Conservation (phyloP, 352 stramenopile genomes). For the Globisporangium sylvaticum region DNA sequence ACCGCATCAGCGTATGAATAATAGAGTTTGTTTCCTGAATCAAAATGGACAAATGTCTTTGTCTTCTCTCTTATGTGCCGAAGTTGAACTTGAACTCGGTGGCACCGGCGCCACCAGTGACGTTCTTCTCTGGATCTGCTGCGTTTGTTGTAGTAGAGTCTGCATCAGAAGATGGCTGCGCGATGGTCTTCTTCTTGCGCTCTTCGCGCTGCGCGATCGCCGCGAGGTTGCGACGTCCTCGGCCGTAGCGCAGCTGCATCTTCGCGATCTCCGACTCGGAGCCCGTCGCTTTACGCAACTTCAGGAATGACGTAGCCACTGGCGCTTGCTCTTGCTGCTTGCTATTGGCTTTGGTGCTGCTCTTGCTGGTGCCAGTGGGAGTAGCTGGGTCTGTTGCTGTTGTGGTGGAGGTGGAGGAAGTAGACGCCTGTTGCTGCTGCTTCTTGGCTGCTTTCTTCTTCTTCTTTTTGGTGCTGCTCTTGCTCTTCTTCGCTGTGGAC, state of each 20-base stretch:
- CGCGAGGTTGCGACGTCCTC: conserved; percentile 48
- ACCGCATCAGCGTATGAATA: background rate
- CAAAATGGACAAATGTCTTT: background rate
- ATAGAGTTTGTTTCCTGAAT: background rate
- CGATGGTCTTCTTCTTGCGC: conserved; percentile 20
- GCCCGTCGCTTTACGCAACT: conserved; percentile 54
- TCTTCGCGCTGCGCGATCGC: conserved; percentile 47
- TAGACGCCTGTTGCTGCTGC: background rate
- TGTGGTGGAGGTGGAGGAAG: background rate
- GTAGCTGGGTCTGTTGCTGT: background rate
- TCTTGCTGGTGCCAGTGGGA: conserved; percentile 9
- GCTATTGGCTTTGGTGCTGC: background rate
- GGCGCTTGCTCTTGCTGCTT: background rate
- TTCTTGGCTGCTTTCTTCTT: conserved; percentile 2
- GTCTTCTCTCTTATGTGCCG: background rate
- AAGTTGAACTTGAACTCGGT: conserved; percentile 16
- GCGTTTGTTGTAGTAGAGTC: background rate
- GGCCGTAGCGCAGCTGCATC: conserved; percentile 70
- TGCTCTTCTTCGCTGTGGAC: conserved; percentile 16
- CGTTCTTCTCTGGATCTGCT: background rate
- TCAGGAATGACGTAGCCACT: conserved; percentile 42
- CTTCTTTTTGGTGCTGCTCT: conserved; percentile 16
- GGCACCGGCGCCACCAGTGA: background rate
- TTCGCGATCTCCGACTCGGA: conserved; percentile 63
- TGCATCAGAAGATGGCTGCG: background rate